Evolutionary conservation across 1,139 yeast genomes (phyloP).

Genomic region (Lodderomyces theae): DNA sequence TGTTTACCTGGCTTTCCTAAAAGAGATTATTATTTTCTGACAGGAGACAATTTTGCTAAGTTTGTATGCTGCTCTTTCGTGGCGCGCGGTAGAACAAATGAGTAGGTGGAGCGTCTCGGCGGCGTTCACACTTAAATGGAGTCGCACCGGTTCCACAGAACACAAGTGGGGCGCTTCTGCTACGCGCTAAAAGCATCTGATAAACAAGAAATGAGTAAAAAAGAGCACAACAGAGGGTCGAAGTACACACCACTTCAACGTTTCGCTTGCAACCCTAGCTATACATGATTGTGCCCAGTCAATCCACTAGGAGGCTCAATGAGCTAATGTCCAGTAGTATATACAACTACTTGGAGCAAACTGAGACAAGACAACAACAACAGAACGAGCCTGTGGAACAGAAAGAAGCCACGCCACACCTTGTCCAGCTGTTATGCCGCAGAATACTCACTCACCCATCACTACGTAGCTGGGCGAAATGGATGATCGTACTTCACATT

Average conservation of each 20-base stretch:
- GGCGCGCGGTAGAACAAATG: no score
- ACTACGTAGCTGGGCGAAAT: slow-evolving; percentile 27
- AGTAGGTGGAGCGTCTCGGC: no score
- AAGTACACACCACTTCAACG: neutral
- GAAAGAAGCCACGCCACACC: neutral
- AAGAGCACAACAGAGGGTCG: neutral
- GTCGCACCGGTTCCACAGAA: no score
- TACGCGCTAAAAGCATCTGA: neutral
- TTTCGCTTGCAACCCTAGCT: no score
- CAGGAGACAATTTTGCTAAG: neutral
- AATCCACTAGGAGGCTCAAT: neutral
- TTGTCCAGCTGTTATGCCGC: neutral
- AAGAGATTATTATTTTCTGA: neutral
- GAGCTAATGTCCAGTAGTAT: slow-evolving; percentile 7
- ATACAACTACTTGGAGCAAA: slow-evolving; percentile 4
- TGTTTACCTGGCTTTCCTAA: neutral
- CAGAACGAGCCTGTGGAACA: neutral
- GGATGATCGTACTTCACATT: slow-evolving; percentile 26
- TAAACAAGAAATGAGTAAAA: neutral
- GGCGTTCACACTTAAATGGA: no score
- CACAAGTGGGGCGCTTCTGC: no score
- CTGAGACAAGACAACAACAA: neutral
- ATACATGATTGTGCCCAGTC: neutral
- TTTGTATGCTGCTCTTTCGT: neutral
- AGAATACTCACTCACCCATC: slow-evolving; percentile 5